Evolutionary conservation across 345 rosid species (phyloP).

Genomic region (Eucalyptus grandis): DNA sequence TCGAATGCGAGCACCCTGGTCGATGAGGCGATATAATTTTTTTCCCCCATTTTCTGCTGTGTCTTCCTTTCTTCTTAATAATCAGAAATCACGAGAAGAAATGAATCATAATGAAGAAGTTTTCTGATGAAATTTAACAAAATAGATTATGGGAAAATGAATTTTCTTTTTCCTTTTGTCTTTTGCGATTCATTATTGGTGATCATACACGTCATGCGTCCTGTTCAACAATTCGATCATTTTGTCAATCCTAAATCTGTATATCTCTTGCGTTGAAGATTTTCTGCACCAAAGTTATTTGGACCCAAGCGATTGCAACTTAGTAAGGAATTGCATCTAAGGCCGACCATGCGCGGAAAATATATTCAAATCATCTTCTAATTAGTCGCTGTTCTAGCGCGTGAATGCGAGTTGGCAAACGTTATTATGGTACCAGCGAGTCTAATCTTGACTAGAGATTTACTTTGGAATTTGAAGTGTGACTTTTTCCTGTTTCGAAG

Average conservation of each 20-base stretch:
- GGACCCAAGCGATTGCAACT: background rate
- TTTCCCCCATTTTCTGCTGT: background rate
- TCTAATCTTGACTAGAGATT: background rate
- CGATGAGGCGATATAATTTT: background rate
- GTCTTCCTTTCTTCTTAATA: background rate
- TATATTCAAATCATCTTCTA: background rate
- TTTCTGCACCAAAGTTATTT: background rate
- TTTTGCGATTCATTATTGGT: background rate
- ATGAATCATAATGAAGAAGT: background rate
- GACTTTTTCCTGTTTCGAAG: background rate
- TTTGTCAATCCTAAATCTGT: background rate
- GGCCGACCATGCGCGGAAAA: background rate
- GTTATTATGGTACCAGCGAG: background rate
- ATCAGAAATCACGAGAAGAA: background rate
- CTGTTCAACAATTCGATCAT: background rate
- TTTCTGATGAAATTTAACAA: background rate
- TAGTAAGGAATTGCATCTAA: background rate
- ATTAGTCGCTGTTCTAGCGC: background rate
- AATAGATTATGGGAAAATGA: background rate
- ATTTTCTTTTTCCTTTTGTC: background rate
- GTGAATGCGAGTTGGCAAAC: background rate
- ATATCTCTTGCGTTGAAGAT: background rate
- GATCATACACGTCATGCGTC: background rate
- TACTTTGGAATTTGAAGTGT: background rate
- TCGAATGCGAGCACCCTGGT: background rate